phyloP scores from a whole-genome alignment of 2,329 filamentous ascomycete species.

The Lecanicillium sp. region DNA sequence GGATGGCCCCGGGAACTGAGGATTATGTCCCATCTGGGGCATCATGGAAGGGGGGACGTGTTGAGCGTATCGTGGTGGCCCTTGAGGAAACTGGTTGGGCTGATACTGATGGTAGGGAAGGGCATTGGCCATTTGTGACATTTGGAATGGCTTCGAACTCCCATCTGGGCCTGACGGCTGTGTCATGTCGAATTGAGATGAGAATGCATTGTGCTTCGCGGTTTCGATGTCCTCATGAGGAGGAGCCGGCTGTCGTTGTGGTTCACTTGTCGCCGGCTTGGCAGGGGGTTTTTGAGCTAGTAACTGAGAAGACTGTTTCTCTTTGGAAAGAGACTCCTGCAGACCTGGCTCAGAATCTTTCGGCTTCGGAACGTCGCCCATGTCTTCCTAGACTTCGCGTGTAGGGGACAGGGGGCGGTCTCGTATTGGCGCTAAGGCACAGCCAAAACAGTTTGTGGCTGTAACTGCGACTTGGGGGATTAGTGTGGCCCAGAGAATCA shows the following conservation, averaged over 20 bases:
- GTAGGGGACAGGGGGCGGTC: too few species aligned
- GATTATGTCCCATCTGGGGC: constrained; percentile 21
- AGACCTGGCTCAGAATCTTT: too few species aligned
- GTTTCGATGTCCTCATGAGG: constrained; percentile 16
- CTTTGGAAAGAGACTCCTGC: constrained; percentile 9
- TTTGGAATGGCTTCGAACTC: constrained; percentile 26
- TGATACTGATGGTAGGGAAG: constrained; percentile 29
- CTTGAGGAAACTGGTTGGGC: constrained; percentile 19
- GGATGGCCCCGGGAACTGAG: constrained; percentile 24
- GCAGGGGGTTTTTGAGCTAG: too few species aligned
- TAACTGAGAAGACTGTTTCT: too few species aligned
- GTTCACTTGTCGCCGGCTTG: neutral
- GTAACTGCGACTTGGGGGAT: too few species aligned
- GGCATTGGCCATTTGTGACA: constrained; percentile 29
- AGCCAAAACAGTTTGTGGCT: too few species aligned
- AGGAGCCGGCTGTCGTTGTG: constrained; percentile 8
- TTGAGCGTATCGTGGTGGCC: constrained; percentile 18
- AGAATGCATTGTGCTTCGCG: constrained; percentile 25
- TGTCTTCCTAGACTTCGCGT: too few species aligned
- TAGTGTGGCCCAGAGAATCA: too few species aligned
- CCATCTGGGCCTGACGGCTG: constrained; percentile 8
- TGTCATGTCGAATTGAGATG: constrained; percentile 28
- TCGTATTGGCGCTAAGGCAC: too few species aligned
- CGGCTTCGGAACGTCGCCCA: too few species aligned
- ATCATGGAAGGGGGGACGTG: constrained; percentile 21